A percentile compares a stretch with the other conserved stretches of the same genome.
Evolutionary conservation across 2,329 filamentous ascomycete genomes (phyloP).

Genomic region (Bisporella sp.): DNA sequence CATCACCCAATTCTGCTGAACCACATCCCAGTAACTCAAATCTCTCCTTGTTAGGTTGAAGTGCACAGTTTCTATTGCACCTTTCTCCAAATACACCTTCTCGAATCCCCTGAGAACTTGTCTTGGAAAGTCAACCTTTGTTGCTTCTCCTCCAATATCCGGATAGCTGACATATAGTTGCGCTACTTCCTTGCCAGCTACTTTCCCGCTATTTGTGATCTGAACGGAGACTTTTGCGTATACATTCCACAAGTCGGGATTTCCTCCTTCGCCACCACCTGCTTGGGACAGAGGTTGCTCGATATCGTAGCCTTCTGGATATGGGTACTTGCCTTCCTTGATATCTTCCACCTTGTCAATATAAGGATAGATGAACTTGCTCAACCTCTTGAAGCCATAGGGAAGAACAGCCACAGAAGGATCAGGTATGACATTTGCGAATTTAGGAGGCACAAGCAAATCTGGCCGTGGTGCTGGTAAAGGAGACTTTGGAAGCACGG

Average conservation of each 20-base stretch:
- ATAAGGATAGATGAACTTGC: constrained; percentile 64
- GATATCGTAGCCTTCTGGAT: constrained; percentile 39
- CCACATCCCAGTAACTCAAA: constrained; percentile 57
- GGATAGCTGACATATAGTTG: constrained; percentile 46
- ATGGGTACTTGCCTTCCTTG: constrained; percentile 33
- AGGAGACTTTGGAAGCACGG: constrained; percentile 30
- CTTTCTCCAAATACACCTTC: constrained; percentile 46
- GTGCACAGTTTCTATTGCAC: constrained; percentile 38
- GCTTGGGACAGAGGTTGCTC: constrained; percentile 44
- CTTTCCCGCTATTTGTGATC: constrained; percentile 51
- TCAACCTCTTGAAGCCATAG: constrained; percentile 44
- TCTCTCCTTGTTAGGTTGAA: constrained; percentile 53
- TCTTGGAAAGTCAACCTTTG: constrained; percentile 50
- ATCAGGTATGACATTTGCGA: constrained; percentile 42
- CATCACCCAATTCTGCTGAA: constrained; percentile 58
- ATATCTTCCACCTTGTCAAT: constrained; percentile 26
- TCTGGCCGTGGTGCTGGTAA: constrained; percentile 30
- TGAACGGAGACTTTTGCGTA: constrained; percentile 46
- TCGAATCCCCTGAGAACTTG: constrained; percentile 67
- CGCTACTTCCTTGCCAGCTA: constrained; percentile 44
- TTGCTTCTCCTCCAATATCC: constrained; percentile 15
- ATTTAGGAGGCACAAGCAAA: constrained; percentile 37
- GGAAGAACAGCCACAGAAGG: constrained; percentile 49
- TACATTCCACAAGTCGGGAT: constrained; percentile 47
- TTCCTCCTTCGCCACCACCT: constrained; percentile 55